Evolutionary conservation across 1,139 yeast species (phyloP).

Genomic region (Entelexis sorbosivorans): DNA sequence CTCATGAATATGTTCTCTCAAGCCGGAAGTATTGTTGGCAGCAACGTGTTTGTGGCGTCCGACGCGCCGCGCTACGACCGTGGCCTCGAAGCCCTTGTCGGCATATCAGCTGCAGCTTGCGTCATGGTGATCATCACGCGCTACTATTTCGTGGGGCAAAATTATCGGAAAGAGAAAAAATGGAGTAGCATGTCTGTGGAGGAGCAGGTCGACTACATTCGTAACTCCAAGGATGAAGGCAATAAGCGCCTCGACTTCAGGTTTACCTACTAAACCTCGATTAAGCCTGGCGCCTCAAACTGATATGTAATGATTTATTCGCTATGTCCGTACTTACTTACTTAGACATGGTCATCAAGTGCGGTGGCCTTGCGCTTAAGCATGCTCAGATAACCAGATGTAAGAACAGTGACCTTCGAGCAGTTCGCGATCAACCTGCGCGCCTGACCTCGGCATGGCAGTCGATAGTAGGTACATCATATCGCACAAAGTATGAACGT

Average conservation of each 20-base stretch:
- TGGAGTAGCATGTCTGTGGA: slow-evolving; percentile 43
- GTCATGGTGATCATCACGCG: slow-evolving; percentile 10
- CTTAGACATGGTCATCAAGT: too few species aligned
- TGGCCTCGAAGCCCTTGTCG: slow-evolving; percentile 43
- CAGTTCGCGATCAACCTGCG: too few species aligned
- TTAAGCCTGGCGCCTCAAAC: too few species aligned
- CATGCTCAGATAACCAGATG: too few species aligned
- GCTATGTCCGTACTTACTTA: background rate
- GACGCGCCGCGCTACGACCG: slow-evolving; percentile 50
- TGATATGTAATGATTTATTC: background rate
- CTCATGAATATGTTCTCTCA: slow-evolving; percentile 54
- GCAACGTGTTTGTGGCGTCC: slow-evolving; percentile 45
- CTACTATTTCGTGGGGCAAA: slow-evolving; percentile 40
- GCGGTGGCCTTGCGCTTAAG: too few species aligned
- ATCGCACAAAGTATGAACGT: too few species aligned
- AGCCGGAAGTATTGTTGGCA: slow-evolving; percentile 41
- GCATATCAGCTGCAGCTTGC: slow-evolving; percentile 30
- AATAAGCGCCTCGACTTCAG: slow-evolving; percentile 47
- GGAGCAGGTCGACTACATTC: slow-evolving; percentile 39
- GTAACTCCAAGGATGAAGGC: slow-evolving; percentile 41
- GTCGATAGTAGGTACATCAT: too few species aligned
- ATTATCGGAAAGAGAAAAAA: slow-evolving; percentile 35
- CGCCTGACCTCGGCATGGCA: too few species aligned
- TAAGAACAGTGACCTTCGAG: too few species aligned
- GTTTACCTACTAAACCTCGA: slow-evolving; percentile 16